Percentiles rank a stretch among this genome's conserved stretches.
Conservation (phyloP, 108 stramenopile genomes). For the Cyclostephanos tholiformis region DNA sequence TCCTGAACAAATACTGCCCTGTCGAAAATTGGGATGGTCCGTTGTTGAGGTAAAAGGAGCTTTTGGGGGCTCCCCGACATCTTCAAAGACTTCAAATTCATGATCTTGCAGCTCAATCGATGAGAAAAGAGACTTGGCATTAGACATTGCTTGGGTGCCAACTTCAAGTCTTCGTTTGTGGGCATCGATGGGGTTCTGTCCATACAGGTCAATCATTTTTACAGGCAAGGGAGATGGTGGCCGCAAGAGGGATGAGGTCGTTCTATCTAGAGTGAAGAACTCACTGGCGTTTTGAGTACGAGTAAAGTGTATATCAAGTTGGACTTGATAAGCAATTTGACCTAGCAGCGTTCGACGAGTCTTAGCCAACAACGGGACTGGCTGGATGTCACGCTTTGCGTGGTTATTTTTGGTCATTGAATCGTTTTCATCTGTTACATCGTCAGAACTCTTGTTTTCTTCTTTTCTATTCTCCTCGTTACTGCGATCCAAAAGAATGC, state of each 20-base stretch:
- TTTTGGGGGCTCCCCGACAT: slow-evolving; percentile 46
- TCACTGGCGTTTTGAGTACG: slow-evolving; percentile 40
- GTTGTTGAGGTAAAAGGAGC: slow-evolving; percentile 12
- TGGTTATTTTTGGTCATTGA: background rate
- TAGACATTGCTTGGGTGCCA: slow-evolving; percentile 53
- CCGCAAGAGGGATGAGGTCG: slow-evolving; percentile 30
- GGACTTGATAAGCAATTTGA: slow-evolving; percentile 40
- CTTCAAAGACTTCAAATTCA: slow-evolving; percentile 32
- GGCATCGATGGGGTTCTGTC: slow-evolving; percentile 27
- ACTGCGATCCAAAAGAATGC: slow-evolving; percentile 15
- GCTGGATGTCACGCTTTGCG: background rate
- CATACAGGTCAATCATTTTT: slow-evolving; percentile 1
- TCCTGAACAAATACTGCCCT: slow-evolving; percentile 29
- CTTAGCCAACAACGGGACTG: slow-evolving; percentile 20
- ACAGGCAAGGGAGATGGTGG: slow-evolving; percentile 24
- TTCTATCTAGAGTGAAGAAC: slow-evolving; percentile 33
- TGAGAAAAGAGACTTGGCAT: slow-evolving; percentile 53
- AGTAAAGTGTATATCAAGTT: slow-evolving; percentile 34
- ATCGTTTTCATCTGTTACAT: background rate
- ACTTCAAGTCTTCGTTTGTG: slow-evolving; percentile 55
- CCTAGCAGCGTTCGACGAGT: slow-evolving; percentile 26
- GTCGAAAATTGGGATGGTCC: slow-evolving; percentile 10
- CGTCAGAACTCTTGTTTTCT: slow-evolving; percentile 10
- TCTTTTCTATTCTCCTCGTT: slow-evolving; percentile 26
- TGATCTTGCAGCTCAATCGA: slow-evolving; percentile 67